Evolutionary conservation across 129 eudicot species (phyloP), one percentile per base, ranked within the genome.

Genomic region (Flaveria bidentis): DNA sequence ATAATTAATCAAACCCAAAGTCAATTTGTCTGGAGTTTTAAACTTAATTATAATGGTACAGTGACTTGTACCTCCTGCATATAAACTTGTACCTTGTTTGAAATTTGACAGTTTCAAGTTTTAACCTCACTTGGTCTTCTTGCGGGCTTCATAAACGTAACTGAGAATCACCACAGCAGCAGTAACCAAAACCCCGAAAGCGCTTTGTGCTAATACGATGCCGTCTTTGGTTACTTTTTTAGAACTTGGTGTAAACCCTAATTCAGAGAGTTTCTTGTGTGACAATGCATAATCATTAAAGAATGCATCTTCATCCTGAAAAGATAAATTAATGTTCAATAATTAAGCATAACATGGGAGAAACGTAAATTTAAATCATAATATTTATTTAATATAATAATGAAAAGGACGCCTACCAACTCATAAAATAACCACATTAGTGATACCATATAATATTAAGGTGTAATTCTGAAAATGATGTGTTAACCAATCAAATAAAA

Each of bases 201-300:
- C 96, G 69, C 98, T 85, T 44, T 93, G 98, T 23, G 96, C 98
- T 69, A 93, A 74, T 73, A 90, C 61, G 30, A 88, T 82, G 66
- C 88, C 79, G 70, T 90, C 97, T 66, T 84, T 90, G 30, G 82
- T 10, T 9, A 58, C 82, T 13, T 56, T 67, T 76, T 91, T 93
- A 20, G 86, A 55, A 57, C 71, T 14, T 7, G 96, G 93, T 49
- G 77, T 78, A 39, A 93, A 93, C 25, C 98, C 98, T 46, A 93
- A 74, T 80, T 93, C 98, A 22, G 98, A 93, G 33, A 93, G 96
- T 71, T 91, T 93, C 87, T 93, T 90, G 88, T 93, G 98, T 67
- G 98, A 93, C 49, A 76, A 72, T 16, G 98, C 92, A 68, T 91
- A 91, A 72, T 91, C 97, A 51, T 79, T 82, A 68, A 88, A 91